A percentile compares a stretch with the other conserved stretches of the same genome.
These are phyloP conservation scores for Sphagnum fallax DNA, from an alignment of 228 moss, liverwort and hornwort genomes.

Conservation along the genomic window DNA sequence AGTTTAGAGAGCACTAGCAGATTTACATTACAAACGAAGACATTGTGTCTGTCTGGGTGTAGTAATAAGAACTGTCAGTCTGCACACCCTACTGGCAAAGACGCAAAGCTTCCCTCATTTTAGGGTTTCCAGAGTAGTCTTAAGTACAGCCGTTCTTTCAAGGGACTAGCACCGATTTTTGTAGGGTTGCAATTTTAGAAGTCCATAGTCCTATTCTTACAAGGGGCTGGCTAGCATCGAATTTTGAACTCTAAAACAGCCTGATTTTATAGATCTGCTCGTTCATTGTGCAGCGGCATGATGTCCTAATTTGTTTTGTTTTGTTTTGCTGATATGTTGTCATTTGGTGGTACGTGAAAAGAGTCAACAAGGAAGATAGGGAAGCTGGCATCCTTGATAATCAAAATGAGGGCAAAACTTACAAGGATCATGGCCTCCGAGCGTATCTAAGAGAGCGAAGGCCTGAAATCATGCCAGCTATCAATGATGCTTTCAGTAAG, in stretches of 20 bases:
- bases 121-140: too few relatives aligned
- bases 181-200: too few relatives aligned
- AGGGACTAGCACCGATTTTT: too few relatives aligned
- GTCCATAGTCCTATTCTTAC: too few relatives aligned
- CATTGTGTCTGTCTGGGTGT: background rate
- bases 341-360: background rate
- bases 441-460: background rate
- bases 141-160: too few relatives aligned
- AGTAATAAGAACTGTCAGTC: too few relatives aligned
- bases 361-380: constrained; percentile 11
- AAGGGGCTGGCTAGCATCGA: too few relatives aligned
- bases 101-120: too few relatives aligned
- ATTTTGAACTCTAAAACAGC: background rate
- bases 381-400: constrained; percentile 13
- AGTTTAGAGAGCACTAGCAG: background rate
- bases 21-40: background rate
- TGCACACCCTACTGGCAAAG: too few relatives aligned
- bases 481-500: constrained; percentile 5
- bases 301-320: background rate
- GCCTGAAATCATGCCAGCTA: constrained; percentile 9
- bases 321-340: background rate
- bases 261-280: background rate
- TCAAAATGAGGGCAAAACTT: constrained; percentile 15
- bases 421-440: constrained; percentile 13
- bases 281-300: background rate